Evolutionary conservation across 441 rosid species (phyloP), one percentile per base, ranked within the genome.

Genomic region (Hura crepitans): DNA sequence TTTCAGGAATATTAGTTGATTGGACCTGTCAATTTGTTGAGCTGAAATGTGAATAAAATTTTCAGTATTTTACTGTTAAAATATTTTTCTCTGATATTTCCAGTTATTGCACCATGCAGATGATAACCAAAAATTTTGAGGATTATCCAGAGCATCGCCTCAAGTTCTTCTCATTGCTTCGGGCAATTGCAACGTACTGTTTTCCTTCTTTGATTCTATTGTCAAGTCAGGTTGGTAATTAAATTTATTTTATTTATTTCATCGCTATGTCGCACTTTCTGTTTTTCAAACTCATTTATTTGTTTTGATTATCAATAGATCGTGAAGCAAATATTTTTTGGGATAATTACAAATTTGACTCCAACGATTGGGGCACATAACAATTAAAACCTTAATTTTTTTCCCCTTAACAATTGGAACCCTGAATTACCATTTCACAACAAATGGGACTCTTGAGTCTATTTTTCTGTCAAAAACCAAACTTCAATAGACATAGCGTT

Each of bases 131-230:
- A 80, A 96, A 96, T 80, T 96, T 96, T 58, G 99, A 96, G 82
- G 99, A 96, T 77, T 93, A 93, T 75, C 98, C 98, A 0, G 99
- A 96, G 78, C 99, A 96, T 78, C 97, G 99, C 55, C 91, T 96
- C 72, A 96, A 96, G 79, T 96, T 96, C 85, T 96, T 96, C 78
- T 96, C 99, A 20, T 80, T 96, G 77, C 98, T 96, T 77, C 96
- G 98, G 20, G 99, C 99, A 58, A 93, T 96, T 81, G 99, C 99
- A 51, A 79, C 98, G 22, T 85, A 87, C 73, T 93, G 98, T 86
- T 96, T 96, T 79, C 91, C 91, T 73, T 93, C 99, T 62, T 83
- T 96, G 83, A 90, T 96, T 78, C 90, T 75, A 73, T 75, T 96
- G 77, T 91, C 98, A 43, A 96, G 90, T 84, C 93, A 89, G 98